Percentiles rank a stretch among this genome's conserved stretches.
These are phyloP conservation scores for Anethum foeniculum DNA, from an alignment of 140 eudicot species.

Conservation along the genomic window DNA sequence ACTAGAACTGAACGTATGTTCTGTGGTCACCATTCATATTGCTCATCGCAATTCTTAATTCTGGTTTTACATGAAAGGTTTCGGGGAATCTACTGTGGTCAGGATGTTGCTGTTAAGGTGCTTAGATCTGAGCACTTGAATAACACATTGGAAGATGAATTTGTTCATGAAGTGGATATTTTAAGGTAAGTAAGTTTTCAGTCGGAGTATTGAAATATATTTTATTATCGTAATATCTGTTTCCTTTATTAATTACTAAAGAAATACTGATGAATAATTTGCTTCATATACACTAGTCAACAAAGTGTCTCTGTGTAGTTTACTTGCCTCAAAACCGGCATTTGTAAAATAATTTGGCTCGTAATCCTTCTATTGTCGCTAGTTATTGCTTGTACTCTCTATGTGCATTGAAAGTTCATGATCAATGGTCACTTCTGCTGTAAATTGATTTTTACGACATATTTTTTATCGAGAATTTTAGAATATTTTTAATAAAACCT, in stretches of 20 bases:
- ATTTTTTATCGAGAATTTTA: too few species aligned
- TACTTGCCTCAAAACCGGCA: neutral
- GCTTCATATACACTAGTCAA: neutral
- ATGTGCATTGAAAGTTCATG: neutral
- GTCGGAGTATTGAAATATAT: neutral
- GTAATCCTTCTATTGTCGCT: neutral
- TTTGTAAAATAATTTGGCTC: neutral
- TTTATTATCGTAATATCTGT: neutral
- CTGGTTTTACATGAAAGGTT: slow-evolving; percentile 45
- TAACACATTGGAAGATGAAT: slow-evolving; percentile 69
- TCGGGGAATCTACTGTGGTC: slow-evolving; percentile 73
- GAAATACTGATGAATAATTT: neutral
- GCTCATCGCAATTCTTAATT: slow-evolving; percentile 10
- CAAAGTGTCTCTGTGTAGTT: neutral
- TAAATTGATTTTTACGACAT: too few species aligned
- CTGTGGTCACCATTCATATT: neutral
- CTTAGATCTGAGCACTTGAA: slow-evolving; percentile 64
- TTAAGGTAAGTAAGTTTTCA: slow-evolving; percentile 42
- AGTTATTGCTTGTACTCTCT: neutral
- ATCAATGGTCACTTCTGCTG: neutral
- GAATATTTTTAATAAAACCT: neutral
- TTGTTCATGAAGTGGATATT: slow-evolving; percentile 71
- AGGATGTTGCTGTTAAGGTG: slow-evolving; percentile 82
- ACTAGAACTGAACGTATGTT: neutral
- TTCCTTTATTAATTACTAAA: neutral